Conservation (phyloP, 805 yeast species). For the Candida adriatica region DNA sequence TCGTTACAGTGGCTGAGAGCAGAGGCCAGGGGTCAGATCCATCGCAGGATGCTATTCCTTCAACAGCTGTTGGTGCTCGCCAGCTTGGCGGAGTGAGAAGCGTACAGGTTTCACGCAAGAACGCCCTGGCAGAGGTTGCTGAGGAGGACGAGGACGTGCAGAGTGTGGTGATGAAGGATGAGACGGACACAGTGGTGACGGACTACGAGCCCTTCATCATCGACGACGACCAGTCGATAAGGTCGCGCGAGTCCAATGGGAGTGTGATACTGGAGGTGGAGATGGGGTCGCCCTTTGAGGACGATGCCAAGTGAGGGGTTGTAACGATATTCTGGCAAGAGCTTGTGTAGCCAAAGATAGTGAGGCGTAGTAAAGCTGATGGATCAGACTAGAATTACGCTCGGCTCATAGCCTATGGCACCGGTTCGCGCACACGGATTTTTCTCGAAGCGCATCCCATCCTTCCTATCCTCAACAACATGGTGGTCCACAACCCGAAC, state of each 20-base stretch:
- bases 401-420: too few relatives aligned
- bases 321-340: neutral
- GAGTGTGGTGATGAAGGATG: conserved; percentile 6
- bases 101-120: conserved; percentile 16
- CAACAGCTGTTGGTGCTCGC: conserved; percentile 19
- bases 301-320: conserved; percentile 1
- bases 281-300: conserved; percentile 20
- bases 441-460: too few relatives aligned
- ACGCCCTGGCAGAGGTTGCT: conserved; percentile 12
- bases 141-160: conserved; percentile 3
- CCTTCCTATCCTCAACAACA: too few relatives aligned
- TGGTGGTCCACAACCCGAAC: conserved; percentile 69
- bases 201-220: conserved; percentile 24
- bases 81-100: conserved; percentile 22
- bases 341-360: neutral
- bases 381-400: too few relatives aligned
- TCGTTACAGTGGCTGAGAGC: conserved; percentile 40
- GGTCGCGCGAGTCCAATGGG: conserved; percentile 14
- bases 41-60: conserved; percentile 13
- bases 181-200: conserved; percentile 3
- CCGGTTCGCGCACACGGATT: too few relatives aligned
- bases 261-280: conserved; percentile 23
- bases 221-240: conserved; percentile 15
- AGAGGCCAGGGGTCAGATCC: neutral
- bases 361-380: neutral